Percentiles rank a stretch among this genome's conserved stretches.
These are phyloP conservation scores for Cyclospora cayetanensis DNA, from an alignment of 169 alveolate species.

Conservation along the genomic window DNA sequence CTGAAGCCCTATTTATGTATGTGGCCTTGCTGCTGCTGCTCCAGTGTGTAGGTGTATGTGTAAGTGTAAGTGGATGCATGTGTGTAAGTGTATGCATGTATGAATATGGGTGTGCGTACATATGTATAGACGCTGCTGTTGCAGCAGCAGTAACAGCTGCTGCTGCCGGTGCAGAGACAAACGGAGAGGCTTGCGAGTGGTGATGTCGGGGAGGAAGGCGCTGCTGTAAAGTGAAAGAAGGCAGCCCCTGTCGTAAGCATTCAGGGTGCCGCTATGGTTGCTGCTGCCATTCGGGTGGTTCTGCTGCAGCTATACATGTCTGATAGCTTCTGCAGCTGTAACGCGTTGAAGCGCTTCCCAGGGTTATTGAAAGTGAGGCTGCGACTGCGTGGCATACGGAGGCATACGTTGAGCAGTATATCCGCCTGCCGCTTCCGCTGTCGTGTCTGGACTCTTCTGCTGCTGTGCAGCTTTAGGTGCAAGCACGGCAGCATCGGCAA, in stretches of 20 bases:
- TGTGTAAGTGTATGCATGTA: not conserved
- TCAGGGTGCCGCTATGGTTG: too few species aligned
- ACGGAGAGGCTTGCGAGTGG: too few species aligned
- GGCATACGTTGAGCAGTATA: not conserved
- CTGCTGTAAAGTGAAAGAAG: too few species aligned
- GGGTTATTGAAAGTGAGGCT: not conserved
- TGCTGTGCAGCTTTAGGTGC: not conserved
- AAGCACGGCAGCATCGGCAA: not conserved
- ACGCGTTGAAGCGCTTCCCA: not conserved
- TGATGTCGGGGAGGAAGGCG: too few species aligned
- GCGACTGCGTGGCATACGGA: conserved; percentile 18
- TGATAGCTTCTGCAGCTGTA: not conserved
- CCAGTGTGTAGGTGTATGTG: not conserved
- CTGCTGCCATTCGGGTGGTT: too few species aligned
- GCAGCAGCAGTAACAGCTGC: too few species aligned
- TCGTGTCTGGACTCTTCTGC: not conserved
- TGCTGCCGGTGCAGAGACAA: too few species aligned
- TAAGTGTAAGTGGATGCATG: not conserved
- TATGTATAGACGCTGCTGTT: too few species aligned
- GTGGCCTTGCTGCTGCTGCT: not conserved
- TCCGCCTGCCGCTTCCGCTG: not conserved
- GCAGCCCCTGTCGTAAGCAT: too few species aligned
- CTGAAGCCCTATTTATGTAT: not conserved
- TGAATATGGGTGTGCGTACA: too few species aligned
- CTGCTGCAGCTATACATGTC: too few species aligned